These are phyloP conservation scores for Cercospora nicotianae DNA, from an alignment of 2,329 filamentous ascomycete genomes.

Conservation along the genomic window DNA sequence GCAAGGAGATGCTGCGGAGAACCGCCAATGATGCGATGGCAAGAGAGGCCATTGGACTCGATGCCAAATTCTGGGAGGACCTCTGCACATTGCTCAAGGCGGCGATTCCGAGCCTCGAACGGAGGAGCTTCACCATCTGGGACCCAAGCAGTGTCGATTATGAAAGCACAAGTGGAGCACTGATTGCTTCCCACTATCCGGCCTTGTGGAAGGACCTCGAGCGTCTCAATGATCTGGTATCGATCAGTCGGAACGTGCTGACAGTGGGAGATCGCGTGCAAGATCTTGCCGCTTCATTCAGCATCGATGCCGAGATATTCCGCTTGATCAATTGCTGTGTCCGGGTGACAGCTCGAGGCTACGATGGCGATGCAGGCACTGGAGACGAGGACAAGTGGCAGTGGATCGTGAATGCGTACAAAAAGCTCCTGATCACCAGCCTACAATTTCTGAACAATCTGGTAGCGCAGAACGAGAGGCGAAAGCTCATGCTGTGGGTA, in stretches of 20 bases:
- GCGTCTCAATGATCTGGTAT: conserved; percentile 61
- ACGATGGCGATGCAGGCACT: conserved; percentile 62
- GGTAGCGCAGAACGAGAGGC: conserved; percentile 64
- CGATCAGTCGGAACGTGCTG: conserved; percentile 62
- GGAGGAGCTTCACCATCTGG: conserved; percentile 62
- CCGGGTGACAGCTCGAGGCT: conserved; percentile 63
- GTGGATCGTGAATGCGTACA: conserved; percentile 64
- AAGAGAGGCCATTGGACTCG: conserved; percentile 58
- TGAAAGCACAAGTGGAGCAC: conserved; percentile 58
- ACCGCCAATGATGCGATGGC: conserved; percentile 55
- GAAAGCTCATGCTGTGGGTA: conserved; percentile 65
- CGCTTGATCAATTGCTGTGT: conserved; percentile 64
- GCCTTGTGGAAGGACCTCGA: conserved; percentile 63
- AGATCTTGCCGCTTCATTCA: conserved; percentile 60
- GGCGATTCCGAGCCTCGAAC: conserved; percentile 62
- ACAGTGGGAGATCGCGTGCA: conserved; percentile 62
- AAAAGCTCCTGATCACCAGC: conserved; percentile 64
- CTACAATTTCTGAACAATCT: conserved; percentile 68
- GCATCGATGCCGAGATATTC: conserved; percentile 62
- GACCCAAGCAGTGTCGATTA: conserved; percentile 58
- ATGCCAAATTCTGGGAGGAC: conserved; percentile 60
- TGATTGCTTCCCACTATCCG: conserved; percentile 62
- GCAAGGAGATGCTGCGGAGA: conserved; percentile 61
- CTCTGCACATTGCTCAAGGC: conserved; percentile 58
- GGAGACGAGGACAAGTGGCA: conserved; percentile 66